Evolutionary conservation across 1,284 basidiomycete species (phyloP).

Genomic region (Neotropicomus parvogracilis): DNA sequence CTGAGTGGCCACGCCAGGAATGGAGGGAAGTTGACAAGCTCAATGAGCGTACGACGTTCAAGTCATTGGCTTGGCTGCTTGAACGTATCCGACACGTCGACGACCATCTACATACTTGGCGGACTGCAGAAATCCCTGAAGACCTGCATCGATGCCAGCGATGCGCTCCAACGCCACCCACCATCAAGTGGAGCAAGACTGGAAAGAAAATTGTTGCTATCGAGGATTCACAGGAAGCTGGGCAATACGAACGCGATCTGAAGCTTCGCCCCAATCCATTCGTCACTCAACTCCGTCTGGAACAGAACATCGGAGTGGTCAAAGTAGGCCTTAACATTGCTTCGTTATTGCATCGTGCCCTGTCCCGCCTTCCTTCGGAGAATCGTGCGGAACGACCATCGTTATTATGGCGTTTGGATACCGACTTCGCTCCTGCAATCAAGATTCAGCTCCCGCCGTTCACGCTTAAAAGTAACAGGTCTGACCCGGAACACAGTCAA

Average conservation of each 20-base stretch:
- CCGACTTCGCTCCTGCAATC: conserved; percentile 66
- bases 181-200: conserved; percentile 68
- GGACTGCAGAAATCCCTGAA: conserved; percentile 41
- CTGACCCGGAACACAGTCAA: conserved; percentile 71
- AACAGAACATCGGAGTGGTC: conserved; percentile 65
- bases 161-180: conserved; percentile 78
- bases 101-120: conserved; percentile 61
- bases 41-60: conserved; percentile 80
- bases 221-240: conserved; percentile 82
- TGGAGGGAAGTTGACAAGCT: conserved; percentile 85
- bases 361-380: conserved; percentile 70
- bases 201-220: conserved; percentile 63
- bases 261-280: conserved; percentile 87
- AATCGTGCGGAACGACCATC: conserved; percentile 50
- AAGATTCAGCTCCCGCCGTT: conserved; percentile 64
- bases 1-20: conserved; percentile 70
- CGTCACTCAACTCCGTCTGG: conserved; percentile 81
- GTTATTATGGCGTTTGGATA: conserved; percentile 80
- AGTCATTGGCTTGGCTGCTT: conserved; percentile 79
- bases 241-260: conserved; percentile 81
- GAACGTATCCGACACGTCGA: conserved; percentile 78
- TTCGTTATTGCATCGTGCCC: conserved; percentile 84
- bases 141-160: conserved; percentile 55
- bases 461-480: conserved; percentile 72
- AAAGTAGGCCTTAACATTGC: conserved; percentile 86